phyloP scores from a whole-genome alignment of 371 early-diverging fungal genomes.

The Dichotomocladium elegans region DNA sequence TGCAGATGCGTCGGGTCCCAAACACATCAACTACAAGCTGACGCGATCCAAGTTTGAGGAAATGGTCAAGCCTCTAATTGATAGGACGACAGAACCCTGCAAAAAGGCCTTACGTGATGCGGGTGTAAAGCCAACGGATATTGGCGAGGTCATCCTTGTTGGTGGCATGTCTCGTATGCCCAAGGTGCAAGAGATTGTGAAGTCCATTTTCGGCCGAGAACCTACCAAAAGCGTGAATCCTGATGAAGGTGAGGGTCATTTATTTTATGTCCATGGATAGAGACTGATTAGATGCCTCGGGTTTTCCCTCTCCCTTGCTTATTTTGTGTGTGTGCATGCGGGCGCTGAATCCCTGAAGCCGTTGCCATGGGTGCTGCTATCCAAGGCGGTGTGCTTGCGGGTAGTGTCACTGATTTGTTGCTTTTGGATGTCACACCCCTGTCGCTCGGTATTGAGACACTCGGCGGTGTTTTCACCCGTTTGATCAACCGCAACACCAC shows the following conservation, averaged over 20 bases:
- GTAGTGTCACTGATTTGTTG: slow-evolving; percentile 84
- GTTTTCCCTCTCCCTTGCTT: not conserved
- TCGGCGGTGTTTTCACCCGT: slow-evolving; percentile 93
- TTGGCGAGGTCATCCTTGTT: slow-evolving; percentile 95
- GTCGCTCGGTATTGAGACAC: slow-evolving; percentile 93
- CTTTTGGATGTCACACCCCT: slow-evolving; percentile 96
- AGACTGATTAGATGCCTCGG: not conserved
- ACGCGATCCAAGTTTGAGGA: slow-evolving; percentile 89
- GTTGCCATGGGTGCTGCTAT: slow-evolving; percentile 97
- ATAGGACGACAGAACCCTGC: slow-evolving; percentile 89
- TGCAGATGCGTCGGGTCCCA: slow-evolving; percentile 86
- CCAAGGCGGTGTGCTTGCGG: slow-evolving; percentile 93
- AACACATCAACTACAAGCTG: slow-evolving; percentile 88
- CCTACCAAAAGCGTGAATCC: slow-evolving; percentile 92
- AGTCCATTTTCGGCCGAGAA: slow-evolving; percentile 80
- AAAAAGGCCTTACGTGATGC: slow-evolving; percentile 95
- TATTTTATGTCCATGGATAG: not conserved
- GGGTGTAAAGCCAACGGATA: slow-evolving; percentile 65
- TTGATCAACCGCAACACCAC: slow-evolving; percentile 96
- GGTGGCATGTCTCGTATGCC: slow-evolving; percentile 99
- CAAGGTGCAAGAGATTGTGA: slow-evolving; percentile 90
- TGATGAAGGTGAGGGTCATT: slow-evolving; percentile 61
- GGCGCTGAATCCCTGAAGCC: slow-evolving; percentile 35
- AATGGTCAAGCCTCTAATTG: slow-evolving; percentile 72
- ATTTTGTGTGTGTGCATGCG: not conserved